Base-by-base conservation (phyloP, 2,329 filamentous ascomycete genomes). In the Calonectria multiphialidica region DNA sequence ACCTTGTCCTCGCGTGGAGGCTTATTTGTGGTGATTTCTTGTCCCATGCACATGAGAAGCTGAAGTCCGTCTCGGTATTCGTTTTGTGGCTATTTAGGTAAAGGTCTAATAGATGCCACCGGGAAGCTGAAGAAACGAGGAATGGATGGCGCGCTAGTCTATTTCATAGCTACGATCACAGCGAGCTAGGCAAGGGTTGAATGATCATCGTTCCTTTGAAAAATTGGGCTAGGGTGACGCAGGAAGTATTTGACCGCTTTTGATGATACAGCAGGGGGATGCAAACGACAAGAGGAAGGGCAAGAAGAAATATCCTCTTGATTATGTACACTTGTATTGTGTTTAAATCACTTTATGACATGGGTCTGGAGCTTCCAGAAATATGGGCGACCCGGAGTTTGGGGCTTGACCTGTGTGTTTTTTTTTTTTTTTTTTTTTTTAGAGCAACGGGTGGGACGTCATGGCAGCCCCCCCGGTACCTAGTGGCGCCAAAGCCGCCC, bases 401-500 rank as follows among this genome's bases (percentile, higher is more conserved):
- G n/a, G 44, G 44, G 6, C 16, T 9, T 18, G 21, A 28, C 5
- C 15, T n/a, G 23, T 62, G 18, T 23, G 33, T 62, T 42, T n/a
- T 25, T 59, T 28, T 61, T 45, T 44, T 45, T 62, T 42, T n/a
- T 45, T 62, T 42, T n/a, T 25, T 59, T 28, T 61, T 45, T 44
- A 15, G 57, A 45, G 57, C 37, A 62, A 45, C 40, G 40, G 37
- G 37, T 30, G 57, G 68, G 33, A 49, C 50, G 62, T 44, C 61
- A 57, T 57, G 55, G 23, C 45, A 25, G 33, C 21, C 30, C 44
- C 44, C 40, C 47, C 45, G 64, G 57, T 59, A 70, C 61, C 57
- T 68, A 44, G 68, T 47, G 45, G 62, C 57, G 66, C 63, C 68
- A 72, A 72, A 72, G 30, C 59, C 30, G 47, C 69, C 74, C 74